These are phyloP conservation scores for Zymoseptoria tritici DNA, from an alignment of 2,329 filamentous ascomycete genomes.

Conservation along the genomic window DNA sequence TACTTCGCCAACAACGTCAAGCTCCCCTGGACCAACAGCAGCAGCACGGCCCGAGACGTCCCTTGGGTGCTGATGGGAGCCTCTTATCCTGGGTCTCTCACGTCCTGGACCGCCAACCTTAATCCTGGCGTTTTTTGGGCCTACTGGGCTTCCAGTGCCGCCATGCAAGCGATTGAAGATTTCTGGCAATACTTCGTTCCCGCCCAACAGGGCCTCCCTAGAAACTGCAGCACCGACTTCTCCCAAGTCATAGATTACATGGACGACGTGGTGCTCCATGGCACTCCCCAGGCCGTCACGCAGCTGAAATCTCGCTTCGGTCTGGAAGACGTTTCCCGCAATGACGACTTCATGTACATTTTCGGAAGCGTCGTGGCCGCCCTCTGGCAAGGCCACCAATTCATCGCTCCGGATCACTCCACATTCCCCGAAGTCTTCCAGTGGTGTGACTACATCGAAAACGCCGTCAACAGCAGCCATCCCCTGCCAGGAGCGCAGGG, in stretches of 20 bases:
- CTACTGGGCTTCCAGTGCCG: slow-evolving; percentile 49
- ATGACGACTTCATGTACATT: slow-evolving; percentile 45
- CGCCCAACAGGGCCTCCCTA: slow-evolving; percentile 48
- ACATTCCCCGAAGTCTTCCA: slow-evolving; percentile 38
- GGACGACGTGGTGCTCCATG: slow-evolving; percentile 22
- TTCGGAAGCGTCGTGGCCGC: slow-evolving; percentile 47
- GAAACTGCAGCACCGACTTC: slow-evolving; percentile 50
- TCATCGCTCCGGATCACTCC: slow-evolving; percentile 24
- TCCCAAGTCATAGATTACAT: slow-evolving; percentile 46
- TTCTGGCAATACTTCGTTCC: slow-evolving; percentile 53
- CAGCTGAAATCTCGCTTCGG: slow-evolving; percentile 46
- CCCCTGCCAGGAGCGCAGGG: slow-evolving; percentile 34
- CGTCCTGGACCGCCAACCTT: slow-evolving; percentile 48
- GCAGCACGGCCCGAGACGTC: slow-evolving; percentile 45
- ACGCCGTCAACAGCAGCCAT: slow-evolving; percentile 21
- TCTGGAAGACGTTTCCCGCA: slow-evolving; percentile 40
- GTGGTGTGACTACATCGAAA: slow-evolving; percentile 36
- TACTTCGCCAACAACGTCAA: slow-evolving; percentile 47
- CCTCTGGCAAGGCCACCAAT: slow-evolving; percentile 50
- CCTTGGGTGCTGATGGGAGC: slow-evolving; percentile 52
- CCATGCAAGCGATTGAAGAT: slow-evolving; percentile 48
- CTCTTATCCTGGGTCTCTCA: slow-evolving; percentile 49
- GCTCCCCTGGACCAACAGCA: slow-evolving; percentile 47
- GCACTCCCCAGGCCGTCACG: slow-evolving; percentile 31
- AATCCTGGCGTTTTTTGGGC: slow-evolving; percentile 53